phyloP scores from a whole-genome alignment of 2,329 filamentous ascomycete genomes.

The Periconia sp. region DNA sequence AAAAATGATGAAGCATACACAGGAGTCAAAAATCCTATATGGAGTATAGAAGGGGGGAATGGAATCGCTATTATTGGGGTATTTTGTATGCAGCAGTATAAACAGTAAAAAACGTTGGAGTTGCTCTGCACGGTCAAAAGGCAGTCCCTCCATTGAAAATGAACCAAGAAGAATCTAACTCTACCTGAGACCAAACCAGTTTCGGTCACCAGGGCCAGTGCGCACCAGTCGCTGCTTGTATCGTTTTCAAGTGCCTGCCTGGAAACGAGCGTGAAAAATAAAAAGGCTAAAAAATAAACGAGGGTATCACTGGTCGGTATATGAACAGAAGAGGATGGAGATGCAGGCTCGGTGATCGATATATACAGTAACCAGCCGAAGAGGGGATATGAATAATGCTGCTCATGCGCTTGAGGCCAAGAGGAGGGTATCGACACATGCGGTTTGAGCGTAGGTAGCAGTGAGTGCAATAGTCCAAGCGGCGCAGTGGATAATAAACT shows the following conservation, averaged over 20 bases:
- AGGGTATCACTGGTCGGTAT: slow-evolving; percentile 5
- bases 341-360: not conserved
- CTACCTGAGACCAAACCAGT: not conserved
- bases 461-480: no score
- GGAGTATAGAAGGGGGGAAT: not conserved
- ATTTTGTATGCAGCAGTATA: not conserved
- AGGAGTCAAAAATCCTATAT: no score
- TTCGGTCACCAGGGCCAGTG: not conserved
- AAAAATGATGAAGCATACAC: no score
- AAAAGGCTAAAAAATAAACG: slow-evolving; percentile 1
- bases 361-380: slow-evolving; percentile 13
- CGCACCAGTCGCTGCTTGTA: slow-evolving; percentile 1
- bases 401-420: slow-evolving; percentile 1
- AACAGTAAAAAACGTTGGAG: not conserved
- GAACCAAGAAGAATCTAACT: no score
- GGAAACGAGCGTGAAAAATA: slow-evolving; percentile 10
- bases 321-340: slow-evolving; percentile 5
- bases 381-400: slow-evolving; percentile 2
- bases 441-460: no score
- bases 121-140: not conserved
- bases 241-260: slow-evolving; percentile 3
- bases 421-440: not conserved
- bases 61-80: not conserved
- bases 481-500: no score
- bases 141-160: no score